A percentile compares a stretch with the other conserved stretches of the same genome.
These are phyloP conservation scores for Mollisia scopiformis DNA, from an alignment of 2,329 filamentous ascomycete species.

Conservation along the genomic window DNA sequence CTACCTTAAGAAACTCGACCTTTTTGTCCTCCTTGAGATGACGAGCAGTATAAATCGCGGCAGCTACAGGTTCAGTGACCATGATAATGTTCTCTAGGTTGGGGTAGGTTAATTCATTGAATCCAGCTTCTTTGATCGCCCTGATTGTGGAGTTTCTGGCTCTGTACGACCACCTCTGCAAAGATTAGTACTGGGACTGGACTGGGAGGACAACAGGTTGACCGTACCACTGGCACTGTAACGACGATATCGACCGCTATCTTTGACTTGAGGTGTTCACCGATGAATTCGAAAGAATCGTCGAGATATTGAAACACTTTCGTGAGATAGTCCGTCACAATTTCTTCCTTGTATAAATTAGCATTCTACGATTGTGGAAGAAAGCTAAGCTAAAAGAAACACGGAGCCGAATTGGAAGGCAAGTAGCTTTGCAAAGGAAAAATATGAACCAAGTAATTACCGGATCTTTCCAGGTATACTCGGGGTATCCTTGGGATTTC, in stretches of 20 bases:
- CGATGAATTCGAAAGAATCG: conserved; percentile 18
- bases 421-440: no score
- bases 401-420: no score
- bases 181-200: no score
- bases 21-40: conserved; percentile 25
- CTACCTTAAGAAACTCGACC: conserved; percentile 18
- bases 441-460: no score
- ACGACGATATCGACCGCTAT: conserved; percentile 34
- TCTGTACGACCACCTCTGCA: conserved; percentile 35
- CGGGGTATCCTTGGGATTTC: conserved; percentile 13
- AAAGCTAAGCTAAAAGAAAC: no score
- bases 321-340: conserved; percentile 34
- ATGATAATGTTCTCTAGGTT: conserved; percentile 30
- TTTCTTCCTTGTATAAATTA: no score
- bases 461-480: conserved; percentile 31
- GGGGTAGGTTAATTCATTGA: conserved; percentile 33
- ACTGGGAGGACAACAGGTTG: no score
- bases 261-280: conserved; percentile 3
- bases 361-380: no score
- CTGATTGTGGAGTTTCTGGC: conserved; percentile 36
- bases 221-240: conserved; percentile 26
- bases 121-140: conserved; percentile 32
- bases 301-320: conserved; percentile 27
- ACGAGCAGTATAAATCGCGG: conserved; percentile 34
- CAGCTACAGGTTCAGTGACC: conserved; percentile 36